Conservation (phyloP, 768 basidiomycete genomes). For the Mycena maculata region DNA sequence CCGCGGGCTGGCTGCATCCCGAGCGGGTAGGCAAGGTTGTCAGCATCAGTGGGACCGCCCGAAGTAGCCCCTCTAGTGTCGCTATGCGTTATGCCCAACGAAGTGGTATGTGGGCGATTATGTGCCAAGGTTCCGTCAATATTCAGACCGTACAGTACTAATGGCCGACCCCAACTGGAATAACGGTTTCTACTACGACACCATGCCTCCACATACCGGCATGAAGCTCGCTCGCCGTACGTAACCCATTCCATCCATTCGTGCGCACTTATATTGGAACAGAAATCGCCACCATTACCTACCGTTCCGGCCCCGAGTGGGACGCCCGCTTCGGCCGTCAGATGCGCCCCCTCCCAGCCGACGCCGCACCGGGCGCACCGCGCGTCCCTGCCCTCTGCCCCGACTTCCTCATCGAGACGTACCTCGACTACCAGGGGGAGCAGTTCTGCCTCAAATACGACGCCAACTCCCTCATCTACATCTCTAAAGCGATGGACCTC, state of each 20-base stretch:
- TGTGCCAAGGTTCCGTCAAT: constrained; percentile 3
- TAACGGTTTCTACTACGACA: constrained; percentile 96
- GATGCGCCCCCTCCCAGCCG: constrained; percentile 58
- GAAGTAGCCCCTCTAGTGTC: constrained; percentile 91
- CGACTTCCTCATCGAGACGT: constrained; percentile 98
- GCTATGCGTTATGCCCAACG: constrained; percentile 97
- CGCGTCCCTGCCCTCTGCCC: constrained; percentile 87
- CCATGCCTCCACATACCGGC: constrained; percentile 94
- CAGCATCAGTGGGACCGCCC: constrained; percentile 93
- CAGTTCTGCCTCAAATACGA: constrained; percentile 99
- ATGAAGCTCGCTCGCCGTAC: constrained; percentile 98
- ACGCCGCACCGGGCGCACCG: constrained; percentile 42
- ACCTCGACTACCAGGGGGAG: constrained; percentile 97
- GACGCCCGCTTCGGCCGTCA: constrained; percentile 96
- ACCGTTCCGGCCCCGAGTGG: constrained; percentile 99
- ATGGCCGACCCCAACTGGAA: constrained; percentile 99
- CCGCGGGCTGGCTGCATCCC: constrained; percentile 93
- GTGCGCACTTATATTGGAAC: constrained; percentile 1
- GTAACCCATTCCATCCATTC: constrained; percentile 21
- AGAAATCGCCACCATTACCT: constrained; percentile 99
- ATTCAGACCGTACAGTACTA: constrained; percentile 69
- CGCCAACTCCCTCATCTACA: constrained; percentile 98
- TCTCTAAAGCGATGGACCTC: constrained; percentile 99
- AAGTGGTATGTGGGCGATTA: constrained; percentile 73
- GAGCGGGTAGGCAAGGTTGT: constrained; percentile 90